phyloP scores from a whole-genome alignment of 768 basidiomycete species.

The Rhodotorula babjevae region DNA sequence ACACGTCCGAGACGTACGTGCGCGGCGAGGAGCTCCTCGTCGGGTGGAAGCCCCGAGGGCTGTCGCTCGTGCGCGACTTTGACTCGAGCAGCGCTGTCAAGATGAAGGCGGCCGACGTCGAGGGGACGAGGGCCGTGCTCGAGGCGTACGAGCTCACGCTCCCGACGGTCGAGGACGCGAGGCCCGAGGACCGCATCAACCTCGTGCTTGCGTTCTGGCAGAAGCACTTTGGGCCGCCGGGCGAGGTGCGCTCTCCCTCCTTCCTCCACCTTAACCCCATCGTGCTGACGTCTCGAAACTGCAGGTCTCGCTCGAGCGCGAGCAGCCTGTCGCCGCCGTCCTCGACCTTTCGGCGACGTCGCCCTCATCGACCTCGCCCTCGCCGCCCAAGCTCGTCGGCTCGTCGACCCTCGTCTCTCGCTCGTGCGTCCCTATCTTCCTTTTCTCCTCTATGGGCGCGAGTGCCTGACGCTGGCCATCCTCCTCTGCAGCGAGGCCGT shows the following conservation, averaged over 20 bases:
- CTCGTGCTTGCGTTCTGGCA: constrained; percentile 77
- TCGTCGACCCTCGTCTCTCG: constrained; percentile 11
- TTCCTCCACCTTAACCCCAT: not conserved
- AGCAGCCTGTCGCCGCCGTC: constrained; percentile 51
- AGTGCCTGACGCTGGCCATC: constrained; percentile 55
- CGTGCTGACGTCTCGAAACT: constrained; percentile 30
- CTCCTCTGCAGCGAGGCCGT: constrained; percentile 61
- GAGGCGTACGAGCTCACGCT: constrained; percentile 44
- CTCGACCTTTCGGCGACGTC: constrained; percentile 38
- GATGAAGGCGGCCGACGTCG: constrained; percentile 76
- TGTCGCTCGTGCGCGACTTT: constrained; percentile 84
- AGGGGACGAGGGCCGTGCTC: constrained; percentile 75
- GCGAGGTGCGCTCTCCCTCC: constrained; percentile 56
- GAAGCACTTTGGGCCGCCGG: constrained; percentile 68
- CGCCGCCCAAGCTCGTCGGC: constrained; percentile 15
- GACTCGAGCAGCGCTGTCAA: constrained; percentile 66
- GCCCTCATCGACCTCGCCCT: not conserved
- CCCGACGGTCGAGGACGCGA: constrained; percentile 19
- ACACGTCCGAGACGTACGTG: constrained; percentile 92
- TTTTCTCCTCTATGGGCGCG: constrained; percentile 37
- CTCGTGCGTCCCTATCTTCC: not conserved
- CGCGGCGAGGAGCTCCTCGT: constrained; percentile 80
- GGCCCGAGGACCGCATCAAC: constrained; percentile 48
- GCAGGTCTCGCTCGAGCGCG: constrained; percentile 74
- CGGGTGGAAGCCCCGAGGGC: constrained; percentile 79